A percentile compares a stretch with the other conserved stretches of the same genome.
Evolutionary conservation across 78 protist genomes (phyloP).

Genomic region (Dictyostelium capitatum): DNA sequence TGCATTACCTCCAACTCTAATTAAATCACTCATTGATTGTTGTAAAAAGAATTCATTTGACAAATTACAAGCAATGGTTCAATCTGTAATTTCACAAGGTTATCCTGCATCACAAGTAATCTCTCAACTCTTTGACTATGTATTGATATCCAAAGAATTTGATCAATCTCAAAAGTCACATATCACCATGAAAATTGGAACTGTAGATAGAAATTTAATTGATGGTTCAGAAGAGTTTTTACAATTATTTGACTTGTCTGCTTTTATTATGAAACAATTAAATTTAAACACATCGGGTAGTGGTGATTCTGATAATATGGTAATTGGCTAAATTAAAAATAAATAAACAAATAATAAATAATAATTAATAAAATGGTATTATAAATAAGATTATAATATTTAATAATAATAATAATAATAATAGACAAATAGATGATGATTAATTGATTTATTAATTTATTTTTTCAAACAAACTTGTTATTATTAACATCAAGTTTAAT

Average conservation of each 20-base stretch:
- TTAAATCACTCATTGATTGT: conserved; percentile 29
- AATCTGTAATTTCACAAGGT: conserved; percentile 26
- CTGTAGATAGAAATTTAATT: conserved; percentile 81
- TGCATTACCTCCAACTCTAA: conserved; percentile 52
- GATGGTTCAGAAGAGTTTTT: conserved; percentile 95
- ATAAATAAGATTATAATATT: not conserved
- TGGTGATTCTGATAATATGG: not conserved
- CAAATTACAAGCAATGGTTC: conserved; percentile 19
- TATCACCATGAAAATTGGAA: conserved; percentile 71
- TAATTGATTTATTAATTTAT: too few relatives aligned
- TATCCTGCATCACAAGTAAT: conserved; percentile 79
- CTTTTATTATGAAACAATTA: conserved; percentile 65
- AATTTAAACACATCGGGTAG: not conserved
- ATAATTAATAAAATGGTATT: not conserved
- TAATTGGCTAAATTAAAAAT: not conserved
- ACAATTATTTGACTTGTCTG: conserved; percentile 83
- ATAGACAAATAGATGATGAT: too few relatives aligned
- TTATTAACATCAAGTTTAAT: too few relatives aligned
- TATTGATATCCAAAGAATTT: not conserved
- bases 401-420: too few relatives aligned
- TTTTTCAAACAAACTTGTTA: too few relatives aligned
- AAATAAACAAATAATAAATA: not conserved
- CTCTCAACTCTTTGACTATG: conserved; percentile 58
- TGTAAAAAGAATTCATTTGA: conserved; percentile 57
- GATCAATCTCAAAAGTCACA: conserved; percentile 64